Evolutionary conservation across 352 stramenopile species (phyloP).

Genomic region (Phytophthora pluvialis): DNA sequence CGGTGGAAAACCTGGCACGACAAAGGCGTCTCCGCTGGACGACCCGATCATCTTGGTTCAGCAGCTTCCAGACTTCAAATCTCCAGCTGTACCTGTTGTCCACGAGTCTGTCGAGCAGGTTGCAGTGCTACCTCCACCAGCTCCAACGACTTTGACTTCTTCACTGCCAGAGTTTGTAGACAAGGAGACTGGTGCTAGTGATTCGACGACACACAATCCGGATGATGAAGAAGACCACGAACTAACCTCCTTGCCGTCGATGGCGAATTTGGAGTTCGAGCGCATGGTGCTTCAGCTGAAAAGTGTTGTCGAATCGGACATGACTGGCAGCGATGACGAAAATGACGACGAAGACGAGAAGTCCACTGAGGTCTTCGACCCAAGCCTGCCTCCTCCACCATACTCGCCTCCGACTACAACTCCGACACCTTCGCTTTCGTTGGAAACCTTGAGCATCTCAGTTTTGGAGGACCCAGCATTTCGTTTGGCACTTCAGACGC

Average conservation of each 20-base stretch:
- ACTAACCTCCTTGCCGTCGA: constrained; percentile 21
- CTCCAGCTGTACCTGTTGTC: neutral
- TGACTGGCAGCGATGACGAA: constrained; percentile 35
- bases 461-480: constrained; percentile 55
- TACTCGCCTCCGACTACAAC: constrained; percentile 38
- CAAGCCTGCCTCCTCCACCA: constrained; percentile 32
- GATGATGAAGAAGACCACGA: constrained; percentile 28
- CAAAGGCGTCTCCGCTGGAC: constrained; percentile 46
- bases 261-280: constrained; percentile 70
- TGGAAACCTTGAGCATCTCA: constrained; percentile 22
- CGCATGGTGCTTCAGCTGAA: constrained; percentile 81
- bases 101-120: neutral
- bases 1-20: constrained; percentile 1
- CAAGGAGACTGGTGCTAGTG: constrained; percentile 19
- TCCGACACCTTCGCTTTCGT: neutral
- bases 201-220: neutral
- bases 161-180: constrained; percentile 16
- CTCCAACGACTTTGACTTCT: constrained; percentile 20
- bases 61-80: constrained; percentile 54
- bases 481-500: constrained; percentile 40
- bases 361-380: constrained; percentile 16
- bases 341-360: constrained; percentile 47
- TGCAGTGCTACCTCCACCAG: constrained; percentile 27
- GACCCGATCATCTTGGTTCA: constrained; percentile 79
- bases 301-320: constrained; percentile 54